These are phyloP conservation scores for Comarum palustre DNA, from an alignment of 306 rosid genomes.

Conservation along the genomic window DNA sequence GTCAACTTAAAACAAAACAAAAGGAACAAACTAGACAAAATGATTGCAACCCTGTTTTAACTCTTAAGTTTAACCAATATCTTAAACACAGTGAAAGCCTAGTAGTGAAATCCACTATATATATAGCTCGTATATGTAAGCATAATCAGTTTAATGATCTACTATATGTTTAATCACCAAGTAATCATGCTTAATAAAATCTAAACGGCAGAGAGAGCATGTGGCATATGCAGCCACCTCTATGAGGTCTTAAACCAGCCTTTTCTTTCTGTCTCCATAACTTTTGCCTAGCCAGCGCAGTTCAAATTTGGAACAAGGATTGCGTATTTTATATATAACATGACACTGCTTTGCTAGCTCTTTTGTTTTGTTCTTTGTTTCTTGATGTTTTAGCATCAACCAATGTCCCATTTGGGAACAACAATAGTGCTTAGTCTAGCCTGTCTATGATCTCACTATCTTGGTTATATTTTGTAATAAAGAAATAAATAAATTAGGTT, in stretches of 20 bases:
- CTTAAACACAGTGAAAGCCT: background rate
- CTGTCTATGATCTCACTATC: background rate
- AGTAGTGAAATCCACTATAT: background rate
- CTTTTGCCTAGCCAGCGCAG: background rate
- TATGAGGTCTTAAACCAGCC: background rate
- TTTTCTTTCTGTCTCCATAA: background rate
- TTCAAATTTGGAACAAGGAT: background rate
- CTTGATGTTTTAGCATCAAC: background rate
- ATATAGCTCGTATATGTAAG: background rate
- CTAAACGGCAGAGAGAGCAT: background rate
- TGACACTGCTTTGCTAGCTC: background rate
- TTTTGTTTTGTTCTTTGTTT: background rate
- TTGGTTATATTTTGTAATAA: background rate
- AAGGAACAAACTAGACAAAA: background rate
- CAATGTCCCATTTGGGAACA: background rate
- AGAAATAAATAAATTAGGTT: background rate
- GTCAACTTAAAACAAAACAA: background rate
- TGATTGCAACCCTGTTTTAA: background rate
- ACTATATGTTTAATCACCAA: background rate
- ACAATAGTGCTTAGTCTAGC: background rate
- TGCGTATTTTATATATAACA: background rate
- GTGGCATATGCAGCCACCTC: constrained; percentile 1
- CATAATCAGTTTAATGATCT: background rate
- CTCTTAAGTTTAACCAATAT: background rate
- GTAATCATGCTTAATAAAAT: background rate